Conservation (phyloP, 2,329 filamentous ascomycete species). For the Drechslerella stenobrocha region DNA sequence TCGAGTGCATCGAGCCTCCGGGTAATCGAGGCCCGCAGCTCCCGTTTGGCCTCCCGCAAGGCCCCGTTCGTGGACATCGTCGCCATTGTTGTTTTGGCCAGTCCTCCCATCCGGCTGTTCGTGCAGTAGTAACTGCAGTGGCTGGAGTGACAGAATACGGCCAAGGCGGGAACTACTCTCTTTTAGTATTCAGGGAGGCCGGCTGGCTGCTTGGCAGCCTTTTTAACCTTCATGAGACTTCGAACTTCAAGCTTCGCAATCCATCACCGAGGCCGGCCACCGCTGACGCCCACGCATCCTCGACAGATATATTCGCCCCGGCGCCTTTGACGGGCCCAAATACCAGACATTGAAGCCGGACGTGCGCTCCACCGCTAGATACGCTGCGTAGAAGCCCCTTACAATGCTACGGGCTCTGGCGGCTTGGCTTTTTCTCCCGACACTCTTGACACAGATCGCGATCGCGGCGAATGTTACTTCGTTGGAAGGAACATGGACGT, state of each 20-base stretch:
- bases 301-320: not conserved
- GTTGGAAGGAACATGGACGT: conserved; percentile 72
- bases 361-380: not conserved
- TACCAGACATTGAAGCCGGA: not conserved
- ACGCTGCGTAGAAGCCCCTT: not conserved
- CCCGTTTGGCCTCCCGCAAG: conserved; percentile 29
- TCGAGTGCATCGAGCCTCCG: conserved; percentile 16
- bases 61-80: conserved; percentile 34
- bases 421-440: conserved; percentile 8
- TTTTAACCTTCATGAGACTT: too few species aligned
- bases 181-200: not conserved
- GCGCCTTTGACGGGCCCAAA: not conserved
- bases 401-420: conserved; percentile 22
- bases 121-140: not conserved
- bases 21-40: conserved; percentile 21
- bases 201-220: not conserved
- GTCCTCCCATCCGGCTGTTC: conserved; percentile 8
- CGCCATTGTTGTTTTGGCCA: conserved; percentile 13
- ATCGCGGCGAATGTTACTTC: conserved; percentile 58
- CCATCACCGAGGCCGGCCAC: not conserved
- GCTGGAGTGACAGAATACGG: not conserved
- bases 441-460: conserved; percentile 53
- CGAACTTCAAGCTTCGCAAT: not conserved
- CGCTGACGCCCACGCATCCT: too few species aligned
- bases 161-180: conserved; percentile 38